Conservation (phyloP, 2,329 filamentous ascomycete genomes). For the Fusarium sp. region DNA sequence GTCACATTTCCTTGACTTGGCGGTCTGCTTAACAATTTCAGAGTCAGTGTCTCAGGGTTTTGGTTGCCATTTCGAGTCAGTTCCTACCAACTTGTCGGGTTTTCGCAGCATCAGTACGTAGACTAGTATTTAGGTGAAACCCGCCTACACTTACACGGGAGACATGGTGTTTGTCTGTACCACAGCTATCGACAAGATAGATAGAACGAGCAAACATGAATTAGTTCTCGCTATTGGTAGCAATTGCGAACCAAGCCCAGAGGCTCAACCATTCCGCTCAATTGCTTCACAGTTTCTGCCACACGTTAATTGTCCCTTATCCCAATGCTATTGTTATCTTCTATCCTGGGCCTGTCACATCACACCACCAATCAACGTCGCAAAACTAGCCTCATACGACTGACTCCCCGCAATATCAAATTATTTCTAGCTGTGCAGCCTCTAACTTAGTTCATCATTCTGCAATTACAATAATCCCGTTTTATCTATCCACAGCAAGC, state of each 20-base stretch:
- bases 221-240: neutral
- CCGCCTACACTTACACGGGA: neutral
- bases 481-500: constrained; percentile 1
- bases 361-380: constrained; percentile 20
- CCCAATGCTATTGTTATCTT: neutral
- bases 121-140: neutral
- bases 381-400: neutral
- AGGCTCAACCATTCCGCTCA: neutral
- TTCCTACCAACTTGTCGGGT: neutral
- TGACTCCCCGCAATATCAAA: constrained; percentile 20
- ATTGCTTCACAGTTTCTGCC: neutral
- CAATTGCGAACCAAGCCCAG: neutral
- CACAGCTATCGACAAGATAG: constrained; percentile 5
- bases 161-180: no score
- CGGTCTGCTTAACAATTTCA: constrained; percentile 48
- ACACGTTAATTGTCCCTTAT: neutral
- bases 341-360: neutral
- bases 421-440: constrained; percentile 7
- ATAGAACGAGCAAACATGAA: neutral
- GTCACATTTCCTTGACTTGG: neutral
- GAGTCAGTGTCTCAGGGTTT: neutral
- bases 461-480: neutral
- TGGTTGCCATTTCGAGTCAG: neutral
- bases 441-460: neutral
- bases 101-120: constrained; percentile 12